A percentile compares a stretch with the other conserved stretches of the same genome.
These are phyloP conservation scores for Clarireedia hainanense DNA, from an alignment of 2,329 filamentous ascomycete species.

Conservation along the genomic window DNA sequence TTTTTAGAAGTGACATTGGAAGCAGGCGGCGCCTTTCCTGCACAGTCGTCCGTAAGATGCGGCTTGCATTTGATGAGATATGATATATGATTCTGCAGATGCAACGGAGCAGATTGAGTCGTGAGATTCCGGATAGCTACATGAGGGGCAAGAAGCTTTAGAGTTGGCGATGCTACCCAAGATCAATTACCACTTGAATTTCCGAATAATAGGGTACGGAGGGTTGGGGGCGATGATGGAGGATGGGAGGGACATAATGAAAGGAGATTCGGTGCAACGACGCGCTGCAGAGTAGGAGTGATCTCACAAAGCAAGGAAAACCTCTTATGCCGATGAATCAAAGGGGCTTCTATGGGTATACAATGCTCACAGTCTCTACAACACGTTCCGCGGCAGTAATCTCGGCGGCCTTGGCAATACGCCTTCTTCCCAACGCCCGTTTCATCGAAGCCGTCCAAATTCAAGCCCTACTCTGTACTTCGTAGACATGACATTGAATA, in stretches of 20 bases:
- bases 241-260: background rate
- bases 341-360: too few relatives aligned
- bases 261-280: background rate
- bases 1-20: background rate
- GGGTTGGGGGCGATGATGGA: background rate
- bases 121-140: background rate
- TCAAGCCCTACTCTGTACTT: too few relatives aligned
- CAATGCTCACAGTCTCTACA: too few relatives aligned
- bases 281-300: background rate
- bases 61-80: background rate
- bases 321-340: too few relatives aligned
- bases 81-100: background rate
- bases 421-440: too few relatives aligned
- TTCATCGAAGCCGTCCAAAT: too few relatives aligned
- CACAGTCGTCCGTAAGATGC: background rate
- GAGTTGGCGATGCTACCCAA: background rate
- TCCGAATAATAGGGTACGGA: background rate
- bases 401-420: too few relatives aligned
- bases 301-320: background rate
- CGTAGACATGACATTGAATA: too few relatives aligned
- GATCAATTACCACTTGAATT: background rate
- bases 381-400: too few relatives aligned
- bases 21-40: slow-evolving; percentile 1
- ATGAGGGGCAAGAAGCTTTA: background rate
- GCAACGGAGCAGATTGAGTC: background rate